A percentile compares a stretch with the other conserved stretches of the same genome.
Evolutionary conservation across 208 protist species (phyloP).

Genomic region (Balamuthia mandrillaris): DNA sequence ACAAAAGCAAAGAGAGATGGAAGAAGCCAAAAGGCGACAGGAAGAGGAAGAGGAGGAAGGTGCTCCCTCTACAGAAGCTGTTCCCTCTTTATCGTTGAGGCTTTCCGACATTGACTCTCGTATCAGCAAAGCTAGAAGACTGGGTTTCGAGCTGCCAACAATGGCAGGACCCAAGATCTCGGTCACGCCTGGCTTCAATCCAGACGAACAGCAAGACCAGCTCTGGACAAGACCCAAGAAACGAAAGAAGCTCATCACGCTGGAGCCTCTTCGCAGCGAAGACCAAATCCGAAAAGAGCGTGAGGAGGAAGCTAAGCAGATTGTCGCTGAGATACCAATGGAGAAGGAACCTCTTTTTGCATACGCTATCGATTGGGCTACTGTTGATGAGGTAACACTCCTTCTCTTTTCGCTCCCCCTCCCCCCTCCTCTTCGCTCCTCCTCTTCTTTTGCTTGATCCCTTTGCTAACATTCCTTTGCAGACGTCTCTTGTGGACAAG

Average conservation of each 20-base stretch:
- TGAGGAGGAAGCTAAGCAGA: slow-evolving; percentile 13
- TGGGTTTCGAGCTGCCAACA: slow-evolving; percentile 1
- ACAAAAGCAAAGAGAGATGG: no score
- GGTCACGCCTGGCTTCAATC: slow-evolving; percentile 13
- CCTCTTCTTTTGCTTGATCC: no score
- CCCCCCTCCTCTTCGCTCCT: background rate
- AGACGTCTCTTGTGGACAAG: slow-evolving; percentile 30
- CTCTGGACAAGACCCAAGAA: slow-evolving; percentile 37
- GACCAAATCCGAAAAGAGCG: slow-evolving; percentile 14
- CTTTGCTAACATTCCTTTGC: no score
- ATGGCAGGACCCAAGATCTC: background rate
- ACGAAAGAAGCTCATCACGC: slow-evolving; percentile 35
- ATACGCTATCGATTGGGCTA: slow-evolving; percentile 43
- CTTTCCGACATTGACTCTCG: background rate
- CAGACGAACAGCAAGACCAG: slow-evolving; percentile 9
- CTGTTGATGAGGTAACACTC: slow-evolving; percentile 30
- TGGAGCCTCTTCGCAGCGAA: slow-evolving; percentile 42
- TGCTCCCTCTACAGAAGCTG: background rate
- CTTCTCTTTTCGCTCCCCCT: background rate
- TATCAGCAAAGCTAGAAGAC: background rate
- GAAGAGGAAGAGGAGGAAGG: slow-evolving; percentile 14
- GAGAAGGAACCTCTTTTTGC: slow-evolving; percentile 43
- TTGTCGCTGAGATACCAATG: slow-evolving; percentile 30
- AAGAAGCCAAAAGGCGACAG: background rate
- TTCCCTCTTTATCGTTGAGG: background rate